Evolutionary conservation across 495 filamentous ascomycete species (phyloP).

Genomic region (Podospora anserina): DNA sequence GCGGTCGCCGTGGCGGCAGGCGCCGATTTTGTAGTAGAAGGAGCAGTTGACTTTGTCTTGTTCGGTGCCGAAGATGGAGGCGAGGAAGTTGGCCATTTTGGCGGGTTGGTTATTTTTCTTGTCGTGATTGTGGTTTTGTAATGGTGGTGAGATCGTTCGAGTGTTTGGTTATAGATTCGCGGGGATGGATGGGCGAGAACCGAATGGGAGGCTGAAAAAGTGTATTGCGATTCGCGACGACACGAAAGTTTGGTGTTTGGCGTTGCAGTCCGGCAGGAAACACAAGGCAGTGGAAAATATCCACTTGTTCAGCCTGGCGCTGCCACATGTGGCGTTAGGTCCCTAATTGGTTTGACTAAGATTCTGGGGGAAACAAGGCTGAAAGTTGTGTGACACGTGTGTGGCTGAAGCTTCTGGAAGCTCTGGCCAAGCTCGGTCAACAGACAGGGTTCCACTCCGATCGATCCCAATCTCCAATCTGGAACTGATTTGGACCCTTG

Average conservation of each 20-base stretch:
- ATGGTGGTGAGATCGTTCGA: not conserved
- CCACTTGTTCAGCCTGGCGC: slow-evolving; percentile 4
- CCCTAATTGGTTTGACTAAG: not conserved
- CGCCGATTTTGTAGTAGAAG: slow-evolving; percentile 68
- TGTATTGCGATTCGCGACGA: not conserved
- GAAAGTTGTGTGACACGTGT: slow-evolving; percentile 15
- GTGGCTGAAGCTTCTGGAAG: slow-evolving; percentile 28
- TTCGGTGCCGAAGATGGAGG: slow-evolving; percentile 98
- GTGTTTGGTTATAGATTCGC: not conserved
- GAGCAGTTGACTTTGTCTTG: slow-evolving; percentile 79
- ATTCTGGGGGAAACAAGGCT: slow-evolving; percentile 10
- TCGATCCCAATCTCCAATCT: not conserved
- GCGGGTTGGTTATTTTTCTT: not conserved
- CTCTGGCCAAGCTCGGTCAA: not conserved
- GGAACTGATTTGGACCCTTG: not conserved
- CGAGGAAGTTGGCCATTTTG: slow-evolving; percentile 89
- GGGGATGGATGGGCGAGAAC: slow-evolving; percentile 4
- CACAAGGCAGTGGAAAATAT: not conserved
- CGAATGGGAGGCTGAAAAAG: not conserved
- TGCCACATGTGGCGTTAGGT: not conserved
- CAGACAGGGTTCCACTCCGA: not conserved
- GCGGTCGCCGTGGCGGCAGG: slow-evolving; percentile 95
- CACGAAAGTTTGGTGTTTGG: slow-evolving; percentile 9
- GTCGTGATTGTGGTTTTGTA: not conserved
- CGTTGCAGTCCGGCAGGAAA: not conserved